A percentile compares a stretch with the other conserved stretches of the same genome.
Conservation (phyloP, 140 eudicot genomes). For the Senecio squalidus region DNA sequence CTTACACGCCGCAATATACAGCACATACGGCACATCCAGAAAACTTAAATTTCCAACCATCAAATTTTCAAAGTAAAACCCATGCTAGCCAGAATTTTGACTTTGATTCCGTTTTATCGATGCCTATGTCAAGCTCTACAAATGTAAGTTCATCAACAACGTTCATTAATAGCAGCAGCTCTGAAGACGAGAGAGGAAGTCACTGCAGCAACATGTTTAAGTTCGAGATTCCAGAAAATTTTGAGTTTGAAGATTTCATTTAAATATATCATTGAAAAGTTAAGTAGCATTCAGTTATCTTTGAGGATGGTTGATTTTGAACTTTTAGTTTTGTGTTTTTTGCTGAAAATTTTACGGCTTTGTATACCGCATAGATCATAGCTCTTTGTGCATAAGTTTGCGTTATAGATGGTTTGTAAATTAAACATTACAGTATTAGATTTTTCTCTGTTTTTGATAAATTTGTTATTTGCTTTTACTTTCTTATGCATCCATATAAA, state of each 20-base stretch:
- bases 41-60: conserved; percentile 27
- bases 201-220: conserved; percentile 42
- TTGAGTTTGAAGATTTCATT: conserved; percentile 52
- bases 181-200: conserved; percentile 50
- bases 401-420: too few relatives aligned
- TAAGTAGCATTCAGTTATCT: too few relatives aligned
- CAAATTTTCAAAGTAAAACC: conserved; percentile 19
- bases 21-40: conserved; percentile 44
- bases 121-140: conserved; percentile 41
- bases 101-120: conserved; percentile 43
- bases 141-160: conserved; percentile 34
- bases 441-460: too few relatives aligned
- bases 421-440: too few relatives aligned
- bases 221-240: conserved; percentile 56
- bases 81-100: conserved; percentile 27
- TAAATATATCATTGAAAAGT: conserved; percentile 17
- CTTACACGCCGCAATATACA: conserved; percentile 11
- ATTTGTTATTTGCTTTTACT: too few relatives aligned
- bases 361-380: too few relatives aligned
- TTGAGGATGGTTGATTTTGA: too few relatives aligned
- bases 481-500: too few relatives aligned
- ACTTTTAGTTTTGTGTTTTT: too few relatives aligned
- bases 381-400: too few relatives aligned
- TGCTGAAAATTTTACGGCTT: too few relatives aligned
- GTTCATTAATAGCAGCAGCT: conserved; percentile 27